These are phyloP conservation scores for Fusarium clavum DNA, from an alignment of 2,329 filamentous ascomycete species.

Conservation along the genomic window DNA sequence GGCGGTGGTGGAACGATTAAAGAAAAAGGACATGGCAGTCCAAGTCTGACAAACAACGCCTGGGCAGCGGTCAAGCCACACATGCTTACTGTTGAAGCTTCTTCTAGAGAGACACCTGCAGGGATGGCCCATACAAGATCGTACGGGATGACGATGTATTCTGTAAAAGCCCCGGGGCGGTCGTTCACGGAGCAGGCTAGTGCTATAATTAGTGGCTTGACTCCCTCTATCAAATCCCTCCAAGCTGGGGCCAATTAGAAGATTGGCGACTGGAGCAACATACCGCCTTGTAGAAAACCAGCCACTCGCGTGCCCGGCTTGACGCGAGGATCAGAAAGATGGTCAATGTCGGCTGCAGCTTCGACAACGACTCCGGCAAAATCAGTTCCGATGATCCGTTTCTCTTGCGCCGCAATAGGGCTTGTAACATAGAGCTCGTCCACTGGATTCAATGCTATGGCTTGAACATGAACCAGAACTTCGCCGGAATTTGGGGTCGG, in stretches of 20 bases:
- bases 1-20: no score
- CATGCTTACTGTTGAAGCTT: conserved; percentile 55
- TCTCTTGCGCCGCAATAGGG: conserved; percentile 48
- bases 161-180: conserved; percentile 58
- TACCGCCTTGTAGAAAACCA: conserved; percentile 57
- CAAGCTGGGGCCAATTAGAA: no score
- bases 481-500: conserved; percentile 31
- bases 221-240: no score
- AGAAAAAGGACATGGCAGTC: no score
- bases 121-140: conserved; percentile 56
- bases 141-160: conserved; percentile 51
- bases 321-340: conserved; percentile 18
- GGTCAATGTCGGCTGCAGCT: conserved; percentile 25
- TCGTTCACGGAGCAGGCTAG: conserved; percentile 56
- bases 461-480: conserved; percentile 41
- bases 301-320: conserved; percentile 51
- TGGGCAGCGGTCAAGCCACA: conserved; percentile 59
- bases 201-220: no score
- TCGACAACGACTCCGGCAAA: conserved; percentile 53
- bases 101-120: conserved; percentile 47
- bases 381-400: conserved; percentile 54
- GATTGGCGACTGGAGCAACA: no score
- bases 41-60: conserved; percentile 53
- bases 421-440: conserved; percentile 51
- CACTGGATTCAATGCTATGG: conserved; percentile 47